Conservation (phyloP, 805 yeast genomes). For the Metschnikowia borealis region DNA sequence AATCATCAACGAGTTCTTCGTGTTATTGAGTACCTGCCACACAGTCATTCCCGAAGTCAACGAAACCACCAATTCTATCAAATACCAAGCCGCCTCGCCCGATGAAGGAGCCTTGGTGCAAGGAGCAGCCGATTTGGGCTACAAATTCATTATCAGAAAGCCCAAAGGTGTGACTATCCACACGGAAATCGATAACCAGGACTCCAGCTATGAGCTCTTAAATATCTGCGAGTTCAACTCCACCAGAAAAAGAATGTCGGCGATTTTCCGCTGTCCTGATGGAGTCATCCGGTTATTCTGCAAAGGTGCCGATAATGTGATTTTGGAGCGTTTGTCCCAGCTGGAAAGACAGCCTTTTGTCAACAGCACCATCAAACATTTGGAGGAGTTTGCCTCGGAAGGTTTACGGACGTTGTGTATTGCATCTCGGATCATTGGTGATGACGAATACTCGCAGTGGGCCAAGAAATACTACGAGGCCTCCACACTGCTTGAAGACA, state of each 20-base stretch:
- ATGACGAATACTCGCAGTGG: conserved; percentile 77
- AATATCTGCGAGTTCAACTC: conserved; percentile 96
- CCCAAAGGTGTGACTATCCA: conserved; percentile 77
- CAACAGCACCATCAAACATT: conserved; percentile 74
- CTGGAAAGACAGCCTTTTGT: conserved; percentile 69
- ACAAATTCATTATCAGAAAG: conserved; percentile 74
- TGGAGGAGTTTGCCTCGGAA: conserved; percentile 95
- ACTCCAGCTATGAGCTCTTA: conserved; percentile 66
- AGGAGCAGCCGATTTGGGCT: conserved; percentile 90
- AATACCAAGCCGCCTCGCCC: conserved; percentile 98
- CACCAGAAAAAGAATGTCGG: conserved; percentile 96
- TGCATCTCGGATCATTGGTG: conserved; percentile 77
- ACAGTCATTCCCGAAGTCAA: conserved; percentile 92
- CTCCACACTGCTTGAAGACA: conserved; percentile 70
- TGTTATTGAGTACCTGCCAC: conserved; percentile 87
- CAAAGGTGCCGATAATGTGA: conserved; percentile 98
- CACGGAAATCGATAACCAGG: conserved; percentile 44
- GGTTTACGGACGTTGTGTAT: conserved; percentile 94
- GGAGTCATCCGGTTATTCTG: conserved; percentile 84
- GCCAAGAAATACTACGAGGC: conserved; percentile 64
- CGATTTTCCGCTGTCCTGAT: conserved; percentile 90
- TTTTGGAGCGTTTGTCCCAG: conserved; percentile 72
- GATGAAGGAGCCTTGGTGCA: conserved; percentile 98
- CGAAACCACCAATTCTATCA: conserved; percentile 56
- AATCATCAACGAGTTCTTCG: conserved; percentile 69